phyloP scores from a whole-genome alignment of 768 basidiomycete species.

The Lentinula aciculospora region DNA sequence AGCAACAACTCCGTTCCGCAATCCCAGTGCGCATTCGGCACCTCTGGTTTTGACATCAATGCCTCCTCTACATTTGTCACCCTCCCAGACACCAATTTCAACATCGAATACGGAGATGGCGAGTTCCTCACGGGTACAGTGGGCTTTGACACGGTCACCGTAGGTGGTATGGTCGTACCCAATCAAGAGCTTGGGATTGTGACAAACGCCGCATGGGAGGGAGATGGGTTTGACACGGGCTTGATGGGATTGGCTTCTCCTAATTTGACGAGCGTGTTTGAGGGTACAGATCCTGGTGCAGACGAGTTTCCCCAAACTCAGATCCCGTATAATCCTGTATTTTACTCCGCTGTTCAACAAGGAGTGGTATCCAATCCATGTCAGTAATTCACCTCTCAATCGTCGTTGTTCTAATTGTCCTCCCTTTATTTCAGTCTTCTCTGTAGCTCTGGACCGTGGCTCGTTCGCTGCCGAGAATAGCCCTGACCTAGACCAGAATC shows the following conservation, averaged over 20 bases:
- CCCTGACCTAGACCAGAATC: conserved; percentile 14
- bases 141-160: conserved; percentile 15
- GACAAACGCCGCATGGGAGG: conserved; percentile 16
- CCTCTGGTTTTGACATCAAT: conserved; percentile 11
- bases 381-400: background rate
- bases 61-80: conserved; percentile 15
- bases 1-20: conserved; percentile 8
- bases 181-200: conserved; percentile 16
- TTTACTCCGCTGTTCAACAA: conserved; percentile 14
- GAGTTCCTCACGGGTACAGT: conserved; percentile 15
- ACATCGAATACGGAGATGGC: conserved; percentile 17
- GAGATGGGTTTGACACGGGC: conserved; percentile 14
- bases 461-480: conserved; percentile 14
- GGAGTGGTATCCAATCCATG: conserved; percentile 13
- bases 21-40: conserved; percentile 15
- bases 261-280: conserved; percentile 15
- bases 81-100: conserved; percentile 15
- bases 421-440: conserved; percentile 14
- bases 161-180: conserved; percentile 13
- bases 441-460: conserved; percentile 18
- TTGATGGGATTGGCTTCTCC: conserved; percentile 19
- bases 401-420: background rate
- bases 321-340: conserved; percentile 14
- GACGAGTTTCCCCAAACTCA: conserved; percentile 11
- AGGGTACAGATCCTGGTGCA: conserved; percentile 14